Percentiles rank a stretch among this genome's conserved stretches.
These are phyloP conservation scores for Mycena haematopus DNA, from an alignment of 768 basidiomycete genomes.

Conservation along the genomic window DNA sequence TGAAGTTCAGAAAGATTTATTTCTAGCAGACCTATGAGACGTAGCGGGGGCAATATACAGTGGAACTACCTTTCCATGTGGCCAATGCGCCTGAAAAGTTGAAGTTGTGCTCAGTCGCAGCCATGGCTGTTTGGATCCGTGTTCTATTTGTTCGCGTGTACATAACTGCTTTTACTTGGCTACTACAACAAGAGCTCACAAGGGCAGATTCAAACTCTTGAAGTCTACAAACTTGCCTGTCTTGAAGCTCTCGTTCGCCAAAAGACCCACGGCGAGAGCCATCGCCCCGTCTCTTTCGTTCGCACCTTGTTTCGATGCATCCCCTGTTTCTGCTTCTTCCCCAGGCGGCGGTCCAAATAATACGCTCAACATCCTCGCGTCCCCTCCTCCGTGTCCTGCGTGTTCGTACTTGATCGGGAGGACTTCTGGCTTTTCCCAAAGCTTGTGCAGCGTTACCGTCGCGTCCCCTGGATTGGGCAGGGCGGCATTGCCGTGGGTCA, in stretches of 20 bases:
- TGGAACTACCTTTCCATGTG: constrained; percentile 83
- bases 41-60: background rate
- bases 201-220: constrained; percentile 39
- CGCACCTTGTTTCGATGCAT: constrained; percentile 53
- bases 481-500: constrained; percentile 44
- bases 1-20: constrained; percentile 91
- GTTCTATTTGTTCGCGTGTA: background rate
- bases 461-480: constrained; percentile 51
- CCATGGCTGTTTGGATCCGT: constrained; percentile 28
- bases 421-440: constrained; percentile 50
- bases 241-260: constrained; percentile 58
- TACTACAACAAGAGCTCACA: no score
- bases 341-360: constrained; percentile 56
- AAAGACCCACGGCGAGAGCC: constrained; percentile 53
- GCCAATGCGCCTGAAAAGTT: constrained; percentile 93
- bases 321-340: constrained; percentile 44
- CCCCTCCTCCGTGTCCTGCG: constrained; percentile 55
- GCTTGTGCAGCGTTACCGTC: constrained; percentile 49
- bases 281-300: constrained; percentile 54
- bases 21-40: constrained; percentile 49
- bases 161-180: no score
- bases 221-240: constrained; percentile 50
- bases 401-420: constrained; percentile 50
- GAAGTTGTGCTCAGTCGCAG: constrained; percentile 75
- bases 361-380: constrained; percentile 52